Conservation (phyloP, 75 land plant species). For the Gnetum montanum region DNA sequence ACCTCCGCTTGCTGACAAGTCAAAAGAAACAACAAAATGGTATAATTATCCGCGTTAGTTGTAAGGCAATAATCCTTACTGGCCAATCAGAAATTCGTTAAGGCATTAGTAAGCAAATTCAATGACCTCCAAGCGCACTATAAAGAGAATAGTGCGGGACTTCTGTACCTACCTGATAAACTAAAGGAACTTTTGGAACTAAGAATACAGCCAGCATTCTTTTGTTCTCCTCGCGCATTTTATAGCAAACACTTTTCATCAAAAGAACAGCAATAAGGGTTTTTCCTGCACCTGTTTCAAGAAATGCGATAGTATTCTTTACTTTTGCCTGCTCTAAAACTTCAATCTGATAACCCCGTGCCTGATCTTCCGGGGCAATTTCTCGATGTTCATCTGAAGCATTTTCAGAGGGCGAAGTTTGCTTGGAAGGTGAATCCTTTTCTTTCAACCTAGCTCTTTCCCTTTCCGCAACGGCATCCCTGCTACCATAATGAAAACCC, state of each 20-base stretch:
- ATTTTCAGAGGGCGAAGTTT: constrained; percentile 11
- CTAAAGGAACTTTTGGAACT: constrained; percentile 98
- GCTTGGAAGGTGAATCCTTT: constrained; percentile 10
- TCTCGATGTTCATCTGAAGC: constrained; percentile 33
- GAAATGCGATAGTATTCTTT: constrained; percentile 94
- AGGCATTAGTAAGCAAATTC: too few species aligned
- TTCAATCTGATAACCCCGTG: constrained; percentile 85
- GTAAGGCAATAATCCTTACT: neutral
- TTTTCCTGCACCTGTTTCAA: constrained; percentile 99
- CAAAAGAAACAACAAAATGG: neutral
- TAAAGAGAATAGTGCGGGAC: neutral
- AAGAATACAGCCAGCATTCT: constrained; percentile 91
- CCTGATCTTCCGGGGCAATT: constrained; percentile 65
- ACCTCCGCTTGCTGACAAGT: constrained; percentile 96
- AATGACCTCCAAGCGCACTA: too few species aligned
- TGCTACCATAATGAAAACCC: constrained; percentile 37
- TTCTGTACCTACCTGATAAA: constrained; percentile 69
- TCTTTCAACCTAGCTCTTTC: constrained; percentile 17
- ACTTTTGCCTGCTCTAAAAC: constrained; percentile 89
- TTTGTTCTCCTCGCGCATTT: constrained; percentile 49
- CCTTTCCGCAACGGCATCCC: constrained; percentile 36
- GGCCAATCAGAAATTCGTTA: too few species aligned
- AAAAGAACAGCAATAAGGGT: constrained; percentile 91
- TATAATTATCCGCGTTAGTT: too few species aligned
- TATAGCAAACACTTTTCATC: constrained; percentile 52